These are phyloP conservation scores for Zoysia pacifica DNA, from an alignment of 176 grass and related monocot genomes.

Conservation along the genomic window DNA sequence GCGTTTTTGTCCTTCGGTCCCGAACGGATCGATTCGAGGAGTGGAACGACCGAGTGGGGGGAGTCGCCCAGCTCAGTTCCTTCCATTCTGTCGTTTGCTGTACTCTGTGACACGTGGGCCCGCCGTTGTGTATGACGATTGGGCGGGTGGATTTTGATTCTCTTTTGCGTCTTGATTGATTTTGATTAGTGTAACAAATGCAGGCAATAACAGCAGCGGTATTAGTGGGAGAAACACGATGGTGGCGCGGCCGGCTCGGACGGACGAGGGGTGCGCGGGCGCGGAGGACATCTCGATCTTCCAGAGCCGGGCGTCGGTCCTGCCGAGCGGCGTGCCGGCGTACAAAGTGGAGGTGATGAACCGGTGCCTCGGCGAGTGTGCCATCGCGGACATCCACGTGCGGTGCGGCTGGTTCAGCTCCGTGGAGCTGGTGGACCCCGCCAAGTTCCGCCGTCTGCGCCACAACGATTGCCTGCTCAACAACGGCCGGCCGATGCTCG, in stretches of 20 bases:
- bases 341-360: conserved; percentile 91
- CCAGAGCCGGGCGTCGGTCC: conserved; percentile 28
- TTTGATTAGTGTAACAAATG: too few species aligned
- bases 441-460: conserved; percentile 70
- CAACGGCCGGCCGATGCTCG: conserved; percentile 62
- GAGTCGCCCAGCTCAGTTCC: background rate
- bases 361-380: conserved; percentile 50
- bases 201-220: too few species aligned
- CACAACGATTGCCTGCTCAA: conserved; percentile 88
- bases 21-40: background rate
- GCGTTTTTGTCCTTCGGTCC: conserved; percentile 8
- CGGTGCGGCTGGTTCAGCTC: conserved; percentile 96
- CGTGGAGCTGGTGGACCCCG: conserved; percentile 69
- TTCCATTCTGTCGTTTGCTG: conserved; percentile 33
- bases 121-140: background rate
- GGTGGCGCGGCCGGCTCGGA: conserved; percentile 3
- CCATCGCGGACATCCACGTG: conserved; percentile 73
- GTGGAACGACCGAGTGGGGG: too few species aligned
- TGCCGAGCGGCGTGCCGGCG: conserved; percentile 45
- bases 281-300: conserved; percentile 54
- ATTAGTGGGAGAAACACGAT: too few species aligned
- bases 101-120: conserved; percentile 11
- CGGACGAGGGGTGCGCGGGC: conserved; percentile 50
- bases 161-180: too few species aligned
- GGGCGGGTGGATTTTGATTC: background rate